These are phyloP conservation scores for Capsicum rhomboideum DNA, from an alignment of 257 asterid species.

Conservation along the genomic window DNA sequence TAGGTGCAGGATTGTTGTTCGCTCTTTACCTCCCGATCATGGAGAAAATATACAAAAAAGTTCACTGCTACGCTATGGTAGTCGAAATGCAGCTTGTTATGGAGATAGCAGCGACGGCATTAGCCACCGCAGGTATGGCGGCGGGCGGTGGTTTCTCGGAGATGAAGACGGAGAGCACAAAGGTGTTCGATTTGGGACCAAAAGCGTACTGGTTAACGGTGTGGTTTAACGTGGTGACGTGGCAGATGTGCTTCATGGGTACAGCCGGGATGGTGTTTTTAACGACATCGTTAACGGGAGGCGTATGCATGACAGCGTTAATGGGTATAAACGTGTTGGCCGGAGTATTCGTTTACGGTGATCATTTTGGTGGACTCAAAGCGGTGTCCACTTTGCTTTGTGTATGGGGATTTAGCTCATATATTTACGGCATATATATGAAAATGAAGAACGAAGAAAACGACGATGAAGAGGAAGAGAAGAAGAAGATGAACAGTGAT, in stretches of 20 bases:
- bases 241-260: conserved; percentile 80
- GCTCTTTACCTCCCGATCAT: conserved; percentile 62
- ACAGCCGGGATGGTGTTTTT: conserved; percentile 83
- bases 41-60: conserved; percentile 45
- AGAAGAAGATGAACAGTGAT: background rate
- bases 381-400: conserved; percentile 54
- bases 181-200: conserved; percentile 44
- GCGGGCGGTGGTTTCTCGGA: conserved; percentile 35
- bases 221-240: conserved; percentile 24
- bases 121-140: conserved; percentile 43
- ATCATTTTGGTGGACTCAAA: conserved; percentile 51
- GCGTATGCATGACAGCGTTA: conserved; percentile 76
- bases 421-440: conserved; percentile 47
- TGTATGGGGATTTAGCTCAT: conserved; percentile 66
- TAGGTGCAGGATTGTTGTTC: conserved; percentile 61
- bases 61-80: conserved; percentile 64
- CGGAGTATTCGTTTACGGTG: conserved; percentile 59
- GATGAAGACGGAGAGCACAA: conserved; percentile 31
- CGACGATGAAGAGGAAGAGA: background rate
- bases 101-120: conserved; percentile 45
- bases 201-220: conserved; percentile 48
- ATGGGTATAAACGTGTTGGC: conserved; percentile 44
- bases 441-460: background rate
- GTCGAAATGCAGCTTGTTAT: conserved; percentile 75
- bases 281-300: conserved; percentile 68